Conservation (phyloP, 306 rosid species). For the Amphicarpaea edgeworthii region DNA sequence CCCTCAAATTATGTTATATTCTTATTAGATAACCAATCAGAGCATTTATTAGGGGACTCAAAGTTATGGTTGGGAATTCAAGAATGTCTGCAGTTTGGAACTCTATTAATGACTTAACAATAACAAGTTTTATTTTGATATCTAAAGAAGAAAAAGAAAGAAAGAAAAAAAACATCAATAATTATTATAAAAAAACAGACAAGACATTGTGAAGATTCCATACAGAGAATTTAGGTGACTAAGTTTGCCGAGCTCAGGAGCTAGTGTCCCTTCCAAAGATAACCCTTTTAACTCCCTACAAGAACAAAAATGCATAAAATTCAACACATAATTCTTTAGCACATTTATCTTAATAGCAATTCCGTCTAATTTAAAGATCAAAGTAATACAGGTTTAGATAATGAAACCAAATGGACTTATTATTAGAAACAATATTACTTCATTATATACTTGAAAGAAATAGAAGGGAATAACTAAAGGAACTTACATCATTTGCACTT, state of each 20-base stretch:
- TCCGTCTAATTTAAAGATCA: constrained; percentile 9
- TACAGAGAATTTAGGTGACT: constrained; percentile 72
- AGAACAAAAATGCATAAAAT: constrained; percentile 34
- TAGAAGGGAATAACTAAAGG: constrained; percentile 33
- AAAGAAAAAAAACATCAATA: background rate
- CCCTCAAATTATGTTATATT: background rate
- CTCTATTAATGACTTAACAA: background rate
- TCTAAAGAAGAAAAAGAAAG: background rate
- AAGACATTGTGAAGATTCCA: constrained; percentile 38
- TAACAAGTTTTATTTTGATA: background rate
- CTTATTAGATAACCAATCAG: background rate
- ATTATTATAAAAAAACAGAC: background rate
- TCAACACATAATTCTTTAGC: background rate
- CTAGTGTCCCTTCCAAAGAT: constrained; percentile 79
- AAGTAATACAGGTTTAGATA: background rate
- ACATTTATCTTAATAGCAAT: background rate
- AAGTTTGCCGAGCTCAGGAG: constrained; percentile 87
- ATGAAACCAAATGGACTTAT: background rate
- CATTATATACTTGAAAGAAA: constrained; percentile 2
- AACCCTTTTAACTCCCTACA: constrained; percentile 74
- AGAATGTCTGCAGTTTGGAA: background rate
- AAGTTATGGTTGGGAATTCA: background rate
- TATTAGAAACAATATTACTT: background rate
- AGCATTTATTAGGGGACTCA: background rate
- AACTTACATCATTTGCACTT: constrained; percentile 82